These are phyloP conservation scores for Rhynchosporium graminicola DNA, from an alignment of 2,329 filamentous ascomycete species.

Conservation along the genomic window DNA sequence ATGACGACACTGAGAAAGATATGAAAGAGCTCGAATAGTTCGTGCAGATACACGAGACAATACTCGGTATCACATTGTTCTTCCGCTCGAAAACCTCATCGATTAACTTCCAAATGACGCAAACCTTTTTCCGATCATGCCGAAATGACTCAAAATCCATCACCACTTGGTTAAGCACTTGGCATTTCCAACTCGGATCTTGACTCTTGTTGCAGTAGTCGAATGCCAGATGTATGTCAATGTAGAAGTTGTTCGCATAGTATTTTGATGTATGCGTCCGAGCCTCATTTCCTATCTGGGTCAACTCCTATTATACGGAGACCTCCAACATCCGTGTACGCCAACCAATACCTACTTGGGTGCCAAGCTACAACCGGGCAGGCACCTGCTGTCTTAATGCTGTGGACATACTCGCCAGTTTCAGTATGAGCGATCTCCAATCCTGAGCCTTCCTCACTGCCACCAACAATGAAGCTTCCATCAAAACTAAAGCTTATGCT, in stretches of 20 bases:
- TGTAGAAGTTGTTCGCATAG: background rate
- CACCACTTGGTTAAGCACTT: background rate
- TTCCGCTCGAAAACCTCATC: background rate
- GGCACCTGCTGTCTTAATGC: conserved; percentile 65
- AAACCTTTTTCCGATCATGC: too few relatives aligned
- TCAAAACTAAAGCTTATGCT: conserved; percentile 77
- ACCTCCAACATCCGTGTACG: conserved; percentile 65
- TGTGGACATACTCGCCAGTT: conserved; percentile 71
- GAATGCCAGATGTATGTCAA: too few relatives aligned
- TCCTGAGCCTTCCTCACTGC: conserved; percentile 70
- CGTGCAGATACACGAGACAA: background rate
- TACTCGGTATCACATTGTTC: background rate
- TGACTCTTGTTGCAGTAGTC: background rate
- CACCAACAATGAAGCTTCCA: conserved; percentile 72
- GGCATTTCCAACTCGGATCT: too few relatives aligned
- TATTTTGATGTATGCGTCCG: background rate
- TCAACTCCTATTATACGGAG: conserved; percentile 61
- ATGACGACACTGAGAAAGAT: background rate
- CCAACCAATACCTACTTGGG: conserved; percentile 71
- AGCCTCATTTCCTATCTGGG: conserved; percentile 35
- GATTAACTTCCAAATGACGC: background rate
- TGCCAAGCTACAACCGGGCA: conserved; percentile 74
- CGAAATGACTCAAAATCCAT: background rate
- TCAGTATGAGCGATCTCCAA: conserved; percentile 72
- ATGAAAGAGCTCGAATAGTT: background rate